Conservation (phyloP, 192 early-diverging fungal genomes). For the Linnemannia exigua region DNA sequence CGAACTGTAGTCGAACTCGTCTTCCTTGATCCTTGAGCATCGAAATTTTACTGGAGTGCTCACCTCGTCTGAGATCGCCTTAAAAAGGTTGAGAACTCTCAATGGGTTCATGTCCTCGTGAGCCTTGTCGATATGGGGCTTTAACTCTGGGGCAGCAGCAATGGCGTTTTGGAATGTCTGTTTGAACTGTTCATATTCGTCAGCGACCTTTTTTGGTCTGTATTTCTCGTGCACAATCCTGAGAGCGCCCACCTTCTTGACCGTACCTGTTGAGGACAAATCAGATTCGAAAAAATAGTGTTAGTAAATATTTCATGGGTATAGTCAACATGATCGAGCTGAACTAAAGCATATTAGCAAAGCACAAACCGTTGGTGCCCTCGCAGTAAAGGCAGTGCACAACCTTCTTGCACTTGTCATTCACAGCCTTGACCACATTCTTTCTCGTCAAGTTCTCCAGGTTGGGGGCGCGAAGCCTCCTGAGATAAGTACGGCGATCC, state of each 20-base stretch:
- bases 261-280: slow-evolving; percentile 67
- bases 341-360: background rate
- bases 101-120: slow-evolving; percentile 97
- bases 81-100: slow-evolving; percentile 87
- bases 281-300: background rate
- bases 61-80: slow-evolving; percentile 88
- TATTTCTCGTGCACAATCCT: slow-evolving; percentile 98
- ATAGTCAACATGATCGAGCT: background rate
- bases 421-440: slow-evolving; percentile 86
- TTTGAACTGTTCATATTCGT: slow-evolving; percentile 79
- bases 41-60: background rate
- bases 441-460: slow-evolving; percentile 87
- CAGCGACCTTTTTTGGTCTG: slow-evolving; percentile 82
- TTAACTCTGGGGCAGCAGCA: slow-evolving; percentile 80
- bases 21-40: background rate
- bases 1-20: background rate
- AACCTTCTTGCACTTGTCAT: slow-evolving; percentile 90
- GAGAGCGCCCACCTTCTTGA: slow-evolving; percentile 96
- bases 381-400: slow-evolving; percentile 87
- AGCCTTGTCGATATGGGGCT: slow-evolving; percentile 81
- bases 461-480: slow-evolving; percentile 77
- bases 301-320: background rate
- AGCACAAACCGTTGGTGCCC: slow-evolving; percentile 77
- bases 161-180: slow-evolving; percentile 82
- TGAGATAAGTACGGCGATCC: slow-evolving; percentile 78